phyloP scores from a whole-genome alignment of 2,329 filamentous ascomycete genomes.

The Thielaviopsis punctulata region DNA sequence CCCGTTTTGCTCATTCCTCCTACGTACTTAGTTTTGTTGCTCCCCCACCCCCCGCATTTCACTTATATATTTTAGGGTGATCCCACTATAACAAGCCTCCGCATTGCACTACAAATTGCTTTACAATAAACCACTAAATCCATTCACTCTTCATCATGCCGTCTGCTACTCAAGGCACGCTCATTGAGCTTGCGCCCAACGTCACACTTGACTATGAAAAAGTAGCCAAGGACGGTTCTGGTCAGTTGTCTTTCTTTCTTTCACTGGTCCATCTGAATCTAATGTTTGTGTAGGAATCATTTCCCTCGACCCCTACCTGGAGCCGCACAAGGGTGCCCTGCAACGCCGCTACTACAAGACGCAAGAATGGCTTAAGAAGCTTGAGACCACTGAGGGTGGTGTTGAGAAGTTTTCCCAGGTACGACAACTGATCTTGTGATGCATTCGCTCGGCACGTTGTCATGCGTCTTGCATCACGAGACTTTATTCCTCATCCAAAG shows the following conservation, averaged over 20 bases:
- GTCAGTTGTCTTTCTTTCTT: conserved; percentile 25
- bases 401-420: conserved; percentile 82
- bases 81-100: not conserved
- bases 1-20: not conserved
- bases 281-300: conserved; percentile 48
- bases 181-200: conserved; percentile 11
- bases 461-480: too few species aligned
- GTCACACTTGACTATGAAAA: conserved; percentile 11
- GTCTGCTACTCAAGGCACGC: conserved; percentile 6
- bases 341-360: conserved; percentile 62
- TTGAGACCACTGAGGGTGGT: conserved; percentile 72
- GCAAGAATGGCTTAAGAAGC: conserved; percentile 70
- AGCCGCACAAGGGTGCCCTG: conserved; percentile 65
- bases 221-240: conserved; percentile 52
- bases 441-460: too few species aligned
- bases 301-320: conserved; percentile 75
- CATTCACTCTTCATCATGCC: conserved; percentile 1
- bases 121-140: too few species aligned
- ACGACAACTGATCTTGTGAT: conserved; percentile 16
- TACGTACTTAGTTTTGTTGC: not conserved
- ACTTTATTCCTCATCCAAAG: not conserved
- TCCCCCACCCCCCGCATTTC: not conserved
- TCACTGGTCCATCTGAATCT: not conserved
- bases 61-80: not conserved
- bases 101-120: not conserved